These are phyloP conservation scores for Scleromitrula shiraiana DNA, from an alignment of 2,329 filamentous ascomycete species.

Conservation along the genomic window DNA sequence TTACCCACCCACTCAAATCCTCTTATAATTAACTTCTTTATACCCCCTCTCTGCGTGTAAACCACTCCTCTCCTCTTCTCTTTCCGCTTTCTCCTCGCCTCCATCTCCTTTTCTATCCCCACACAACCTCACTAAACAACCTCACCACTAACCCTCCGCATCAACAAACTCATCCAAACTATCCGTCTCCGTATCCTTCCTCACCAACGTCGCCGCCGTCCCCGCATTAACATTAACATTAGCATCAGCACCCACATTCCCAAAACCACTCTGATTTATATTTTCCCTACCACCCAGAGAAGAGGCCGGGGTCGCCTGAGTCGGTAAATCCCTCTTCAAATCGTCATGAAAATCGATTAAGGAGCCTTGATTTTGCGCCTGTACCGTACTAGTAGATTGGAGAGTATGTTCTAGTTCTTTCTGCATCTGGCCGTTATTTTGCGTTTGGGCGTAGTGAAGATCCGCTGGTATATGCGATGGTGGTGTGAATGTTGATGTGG, in stretches of 20 bases:
- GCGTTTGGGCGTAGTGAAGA: conserved; percentile 20
- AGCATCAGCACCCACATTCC: too few species aligned
- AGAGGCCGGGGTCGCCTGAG: too few species aligned
- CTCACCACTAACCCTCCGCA: conserved; percentile 21
- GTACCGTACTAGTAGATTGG: conserved; percentile 17
- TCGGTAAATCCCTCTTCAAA: conserved; percentile 42
- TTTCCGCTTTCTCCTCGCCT: not conserved
- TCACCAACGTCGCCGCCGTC: conserved; percentile 12
- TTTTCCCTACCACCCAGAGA: too few species aligned
- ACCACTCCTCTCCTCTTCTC: not conserved
- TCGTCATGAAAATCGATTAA: conserved; percentile 48
- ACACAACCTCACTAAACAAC: not conserved
- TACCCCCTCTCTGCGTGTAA: not conserved
- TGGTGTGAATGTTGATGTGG: too few species aligned
- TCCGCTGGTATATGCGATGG: conserved; percentile 20
- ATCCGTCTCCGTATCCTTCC: conserved; percentile 26
- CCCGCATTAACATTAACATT: too few species aligned
- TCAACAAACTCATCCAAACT: conserved; percentile 30
- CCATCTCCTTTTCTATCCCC: too few species aligned
- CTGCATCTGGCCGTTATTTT: conserved; percentile 22
- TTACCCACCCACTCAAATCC: too few species aligned
- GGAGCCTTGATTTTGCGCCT: conserved; percentile 8
- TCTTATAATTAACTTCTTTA: too few species aligned
- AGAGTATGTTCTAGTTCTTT: conserved; percentile 26
- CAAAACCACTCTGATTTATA: too few species aligned